Base-by-base conservation (phyloP, 2,329 filamentous ascomycete genomes). In the Fulvia fulva region DNA sequence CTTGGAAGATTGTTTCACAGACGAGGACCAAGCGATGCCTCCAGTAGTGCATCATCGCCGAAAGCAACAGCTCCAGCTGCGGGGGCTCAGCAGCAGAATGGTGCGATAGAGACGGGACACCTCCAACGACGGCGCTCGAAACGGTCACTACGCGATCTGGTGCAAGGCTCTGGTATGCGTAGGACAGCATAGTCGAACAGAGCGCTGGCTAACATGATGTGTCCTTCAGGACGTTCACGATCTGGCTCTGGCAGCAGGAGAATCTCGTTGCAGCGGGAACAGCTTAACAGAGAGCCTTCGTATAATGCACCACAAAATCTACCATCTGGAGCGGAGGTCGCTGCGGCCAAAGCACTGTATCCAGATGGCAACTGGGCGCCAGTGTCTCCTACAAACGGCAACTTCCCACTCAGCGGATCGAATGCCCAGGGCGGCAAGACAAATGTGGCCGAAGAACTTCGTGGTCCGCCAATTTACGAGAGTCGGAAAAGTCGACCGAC, bases 1-100 rank as follows among this genome's bases (percentile, higher is more conserved):
- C 64, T 83, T 82, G 16, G 85, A 87, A 67, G 84, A 87, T 67
- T 54, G 19, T 54, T 54, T 25, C 41, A 47, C 32, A 25, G 52
- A 34, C n/a, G 52, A 46, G 52, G 43, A 22, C 37, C 43, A 22
- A 54, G 41, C 22, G 37, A 46, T 46, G 41, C 52, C 37, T 41
- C 37, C 37, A 19, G 14, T 41, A 19, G 14, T 41, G 37, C 14
- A 6, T 41, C 16, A 14, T 41, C 37, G 37, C 16, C 52, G 16
- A 34, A 28, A 25, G 52, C 25, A n/a, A 21, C 52, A 45, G 37
- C 52, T 22, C 12, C 25, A 46, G 23, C 26, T 11, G 23, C 23
- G 5, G 26, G n/a, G 3, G 47, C 47, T 50, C 26, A 5, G 16
- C 37, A 41, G 37, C 37, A 19, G 23, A 28, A 50, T 50, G 47